Evolutionary conservation across 2,329 filamentous ascomycete genomes (phyloP), one percentile per base, ranked within the genome.

Genomic region (Sordariomycetes sp.): DNA sequence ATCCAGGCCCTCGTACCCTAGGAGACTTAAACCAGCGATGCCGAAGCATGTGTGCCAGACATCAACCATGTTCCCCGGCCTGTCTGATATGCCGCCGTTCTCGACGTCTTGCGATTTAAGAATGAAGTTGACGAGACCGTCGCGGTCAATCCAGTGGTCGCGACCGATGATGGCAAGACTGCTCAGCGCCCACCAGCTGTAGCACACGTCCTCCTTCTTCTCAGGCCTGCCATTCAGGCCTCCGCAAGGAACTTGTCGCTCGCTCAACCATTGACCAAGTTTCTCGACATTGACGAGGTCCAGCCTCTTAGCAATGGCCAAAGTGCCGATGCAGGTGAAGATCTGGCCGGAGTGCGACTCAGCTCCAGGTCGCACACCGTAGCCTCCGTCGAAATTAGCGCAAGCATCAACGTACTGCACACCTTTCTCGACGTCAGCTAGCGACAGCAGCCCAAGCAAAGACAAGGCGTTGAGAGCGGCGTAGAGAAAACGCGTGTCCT

Each of bases 151-250:
- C 92, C 92, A 98, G 55, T 95, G 85, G 34, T 87, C 71, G 36
- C 81, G 79, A 35, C 73, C 79, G 45, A 98, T 84, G 71, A 96
- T 95, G 30, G 83, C 81, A 45, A 98, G 64, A 54, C 88, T 94
- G 52, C 85, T 90, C 51, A 90, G 65, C 29, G 96, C 92, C 92
- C 92, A 98, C 92, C 92, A 98, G 55, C 86, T 94, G 62, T 98
- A 98, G 63, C 92, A 98, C 11, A 94, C 90, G 55, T 98, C 92
- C 54, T 94, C 90, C 42, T 84, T 64, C 66, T 98, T 98, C 62
- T 96, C 92, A 1, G 92, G 92, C 32, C 92, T 74, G 3, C 92
- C 92, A 54, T 98, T 98, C 33, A 98, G 64, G 0, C 92, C 92
- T 20, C 92, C 92, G 31, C 80, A 81, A 8, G 85, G 74, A 19